Conservation (phyloP, 495 filamentous ascomycete species). For the Glarea lozoyensis region DNA sequence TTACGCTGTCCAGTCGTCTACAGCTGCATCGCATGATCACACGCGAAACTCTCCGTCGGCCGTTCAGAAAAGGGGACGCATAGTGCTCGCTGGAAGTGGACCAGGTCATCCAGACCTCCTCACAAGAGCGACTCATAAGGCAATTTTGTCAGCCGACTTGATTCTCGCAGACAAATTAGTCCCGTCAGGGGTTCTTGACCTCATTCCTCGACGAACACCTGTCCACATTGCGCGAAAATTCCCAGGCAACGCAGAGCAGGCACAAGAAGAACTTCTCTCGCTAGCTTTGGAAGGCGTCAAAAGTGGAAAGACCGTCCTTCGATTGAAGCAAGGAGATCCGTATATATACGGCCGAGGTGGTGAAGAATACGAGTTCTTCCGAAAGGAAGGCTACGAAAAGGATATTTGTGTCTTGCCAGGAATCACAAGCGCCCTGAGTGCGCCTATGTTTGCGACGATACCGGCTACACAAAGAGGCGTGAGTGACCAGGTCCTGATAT, state of each 20-base stretch:
- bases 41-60: constrained; percentile 5
- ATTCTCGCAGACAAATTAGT: constrained; percentile 96
- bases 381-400: constrained; percentile 49
- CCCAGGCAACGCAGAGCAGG: constrained; percentile 89
- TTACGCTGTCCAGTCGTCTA: constrained; percentile 36
- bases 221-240: constrained; percentile 95
- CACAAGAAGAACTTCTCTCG: constrained; percentile 83
- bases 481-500: constrained; percentile 85
- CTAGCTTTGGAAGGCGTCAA: constrained; percentile 64
- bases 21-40: constrained; percentile 2
- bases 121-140: constrained; percentile 79
- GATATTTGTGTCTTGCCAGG: constrained; percentile 71
- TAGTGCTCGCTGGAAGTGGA: constrained; percentile 87
- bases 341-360: constrained; percentile 93
- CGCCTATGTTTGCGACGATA: constrained; percentile 80
- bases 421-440: constrained; percentile 78
- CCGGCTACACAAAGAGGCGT: constrained; percentile 84
- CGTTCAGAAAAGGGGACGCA: constrained; percentile 41
- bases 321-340: constrained; percentile 93
- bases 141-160: constrained; percentile 75
- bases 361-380: constrained; percentile 87
- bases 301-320: constrained; percentile 68
- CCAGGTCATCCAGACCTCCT: constrained; percentile 89
- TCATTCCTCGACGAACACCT: constrained; percentile 82
- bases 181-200: constrained; percentile 72